phyloP scores from a whole-genome alignment of 192 early-diverging fungal genomes.

The Mortierella claussenii region DNA sequence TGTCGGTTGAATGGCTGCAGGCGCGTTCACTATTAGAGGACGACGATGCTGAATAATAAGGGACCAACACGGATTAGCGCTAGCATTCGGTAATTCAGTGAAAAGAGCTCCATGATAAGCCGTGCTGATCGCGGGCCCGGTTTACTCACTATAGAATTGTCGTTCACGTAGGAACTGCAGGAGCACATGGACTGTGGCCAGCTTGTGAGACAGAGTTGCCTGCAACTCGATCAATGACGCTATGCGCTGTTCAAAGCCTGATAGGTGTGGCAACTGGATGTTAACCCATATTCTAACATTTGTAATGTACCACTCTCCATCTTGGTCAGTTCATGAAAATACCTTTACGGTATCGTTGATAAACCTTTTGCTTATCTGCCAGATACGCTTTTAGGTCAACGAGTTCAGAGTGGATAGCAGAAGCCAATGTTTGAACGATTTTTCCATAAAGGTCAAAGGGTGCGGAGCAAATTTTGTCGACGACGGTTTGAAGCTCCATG shows the following conservation, averaged over 20 bases:
- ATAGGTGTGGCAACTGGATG: neutral
- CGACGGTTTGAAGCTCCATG: neutral
- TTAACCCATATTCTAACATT: too few species aligned
- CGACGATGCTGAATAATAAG: constrained; percentile 1
- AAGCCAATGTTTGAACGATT: constrained; percentile 29
- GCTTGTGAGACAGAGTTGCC: neutral
- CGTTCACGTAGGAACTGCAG: constrained; percentile 13
- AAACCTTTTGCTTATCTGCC: constrained; percentile 9
- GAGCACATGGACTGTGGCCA: neutral
- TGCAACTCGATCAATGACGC: constrained; percentile 33
- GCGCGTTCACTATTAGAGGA: neutral
- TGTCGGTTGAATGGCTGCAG: constrained; percentile 11
- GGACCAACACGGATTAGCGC: too few species aligned
- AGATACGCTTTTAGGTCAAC: constrained; percentile 6
- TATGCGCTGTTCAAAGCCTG: constrained; percentile 4
- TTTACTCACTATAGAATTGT: constrained; percentile 26
- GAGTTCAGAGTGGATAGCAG: constrained; percentile 25
- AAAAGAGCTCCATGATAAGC: too few species aligned
- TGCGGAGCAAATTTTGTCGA: constrained; percentile 36
- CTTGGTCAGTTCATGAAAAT: too few species aligned
- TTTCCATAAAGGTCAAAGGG: constrained; percentile 14
- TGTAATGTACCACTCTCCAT: too few species aligned
- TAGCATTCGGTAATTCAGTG: too few species aligned
- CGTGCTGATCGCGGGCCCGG: too few species aligned
- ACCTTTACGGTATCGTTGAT: constrained; percentile 25